These are phyloP conservation scores for Aspergillus cejpii DNA, from an alignment of 2,329 filamentous ascomycete genomes.

Conservation along the genomic window DNA sequence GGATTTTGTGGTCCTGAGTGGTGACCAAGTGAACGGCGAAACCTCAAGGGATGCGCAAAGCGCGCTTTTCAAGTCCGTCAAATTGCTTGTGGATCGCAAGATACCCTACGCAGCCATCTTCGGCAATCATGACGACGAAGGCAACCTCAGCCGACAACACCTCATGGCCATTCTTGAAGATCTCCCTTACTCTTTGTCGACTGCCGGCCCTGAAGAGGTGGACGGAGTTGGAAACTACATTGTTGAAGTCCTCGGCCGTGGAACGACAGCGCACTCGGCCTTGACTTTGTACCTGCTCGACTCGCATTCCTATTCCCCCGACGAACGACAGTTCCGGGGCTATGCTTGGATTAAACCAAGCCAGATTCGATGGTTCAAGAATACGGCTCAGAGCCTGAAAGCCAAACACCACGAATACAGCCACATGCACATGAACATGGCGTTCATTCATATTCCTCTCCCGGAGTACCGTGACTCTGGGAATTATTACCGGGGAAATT, in stretches of 20 bases:
- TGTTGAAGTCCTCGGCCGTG: slow-evolving; percentile 78
- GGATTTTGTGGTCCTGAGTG: slow-evolving; percentile 82
- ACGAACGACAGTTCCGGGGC: slow-evolving; percentile 79
- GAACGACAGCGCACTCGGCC: slow-evolving; percentile 75
- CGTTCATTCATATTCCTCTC: slow-evolving; percentile 94
- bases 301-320: slow-evolving; percentile 83
- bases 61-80: slow-evolving; percentile 87
- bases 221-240: slow-evolving; percentile 94
- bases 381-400: slow-evolving; percentile 66
- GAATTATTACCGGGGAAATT: slow-evolving; percentile 60
- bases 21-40: slow-evolving; percentile 93
- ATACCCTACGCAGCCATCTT: slow-evolving; percentile 93
- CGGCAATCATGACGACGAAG: slow-evolving; percentile 95
- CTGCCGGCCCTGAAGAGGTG: slow-evolving; percentile 71
- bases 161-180: slow-evolving; percentile 83
- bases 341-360: slow-evolving; percentile 96
- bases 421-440: slow-evolving; percentile 88
- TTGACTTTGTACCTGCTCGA: slow-evolving; percentile 93
- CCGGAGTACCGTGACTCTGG: slow-evolving; percentile 70
- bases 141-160: slow-evolving; percentile 64
- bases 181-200: slow-evolving; percentile 83
- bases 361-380: slow-evolving; percentile 91
- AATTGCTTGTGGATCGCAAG: slow-evolving; percentile 74
- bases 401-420: slow-evolving; percentile 76
- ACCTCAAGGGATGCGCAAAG: slow-evolving; percentile 86